These are phyloP conservation scores for Fragilaria crotonensis DNA, from an alignment of 108 stramenopile genomes.

Conservation along the genomic window DNA sequence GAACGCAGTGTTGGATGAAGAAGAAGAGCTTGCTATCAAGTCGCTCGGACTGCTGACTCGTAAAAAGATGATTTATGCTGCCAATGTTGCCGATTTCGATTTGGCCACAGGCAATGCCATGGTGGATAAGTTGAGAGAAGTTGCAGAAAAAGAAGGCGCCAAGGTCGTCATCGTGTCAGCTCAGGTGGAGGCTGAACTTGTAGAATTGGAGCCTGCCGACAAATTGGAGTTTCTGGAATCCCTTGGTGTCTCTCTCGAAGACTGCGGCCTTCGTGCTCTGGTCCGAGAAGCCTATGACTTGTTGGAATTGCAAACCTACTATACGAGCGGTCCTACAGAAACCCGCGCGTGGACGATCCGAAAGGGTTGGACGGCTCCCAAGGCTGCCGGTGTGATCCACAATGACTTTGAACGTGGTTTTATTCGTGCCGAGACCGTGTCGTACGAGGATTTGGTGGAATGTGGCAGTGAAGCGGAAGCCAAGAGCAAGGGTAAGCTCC, in stretches of 20 bases:
- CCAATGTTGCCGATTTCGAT: constrained; percentile 96
- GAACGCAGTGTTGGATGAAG: constrained; percentile 71
- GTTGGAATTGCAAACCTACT: constrained; percentile 91
- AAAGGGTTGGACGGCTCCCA: constrained; percentile 91
- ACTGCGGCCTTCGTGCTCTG: constrained; percentile 87
- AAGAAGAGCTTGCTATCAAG: constrained; percentile 73
- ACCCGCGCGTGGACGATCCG: constrained; percentile 96
- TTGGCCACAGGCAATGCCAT: constrained; percentile 88
- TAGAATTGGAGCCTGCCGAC: constrained; percentile 75
- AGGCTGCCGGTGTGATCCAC: constrained; percentile 98
- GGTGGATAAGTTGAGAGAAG: constrained; percentile 58
- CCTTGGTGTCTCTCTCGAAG: constrained; percentile 75
- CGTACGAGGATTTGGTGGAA: constrained; percentile 85
- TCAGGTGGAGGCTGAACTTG: constrained; percentile 94
- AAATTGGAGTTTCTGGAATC: constrained; percentile 85
- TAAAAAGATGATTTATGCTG: constrained; percentile 96
- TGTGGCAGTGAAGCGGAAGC: constrained; percentile 88
- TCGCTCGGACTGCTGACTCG: constrained; percentile 79
- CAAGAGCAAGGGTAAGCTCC: constrained; percentile 82
- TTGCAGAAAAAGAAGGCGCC: constrained; percentile 83
- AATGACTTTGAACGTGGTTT: constrained; percentile 97
- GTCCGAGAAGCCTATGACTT: constrained; percentile 85
- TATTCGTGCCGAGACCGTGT: constrained; percentile 96
- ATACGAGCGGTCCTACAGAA: constrained; percentile 93
- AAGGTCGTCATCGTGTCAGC: constrained; percentile 91